Evolutionary conservation across 73 alveolate species (phyloP).

Genomic region (Paramecium pentaurelia): DNA sequence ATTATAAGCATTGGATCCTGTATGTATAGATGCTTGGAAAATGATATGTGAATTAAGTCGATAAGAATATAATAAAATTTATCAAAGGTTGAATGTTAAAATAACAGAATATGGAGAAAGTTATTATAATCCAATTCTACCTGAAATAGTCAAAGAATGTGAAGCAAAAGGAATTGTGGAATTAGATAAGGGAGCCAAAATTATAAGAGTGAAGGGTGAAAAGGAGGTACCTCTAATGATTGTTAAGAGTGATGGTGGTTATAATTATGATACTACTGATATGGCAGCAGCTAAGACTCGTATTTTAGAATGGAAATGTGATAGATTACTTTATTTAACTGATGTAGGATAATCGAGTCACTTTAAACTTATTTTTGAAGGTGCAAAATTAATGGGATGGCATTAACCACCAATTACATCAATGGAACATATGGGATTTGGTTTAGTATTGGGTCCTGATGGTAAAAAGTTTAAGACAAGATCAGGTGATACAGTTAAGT

Average conservation of each 20-base stretch:
- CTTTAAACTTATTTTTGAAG: constrained; percentile 92
- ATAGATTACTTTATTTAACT: constrained; percentile 92
- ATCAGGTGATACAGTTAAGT: constrained; percentile 93
- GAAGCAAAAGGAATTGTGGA: constrained; percentile 76
- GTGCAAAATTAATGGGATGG: constrained; percentile 95
- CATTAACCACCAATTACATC: constrained; percentile 75
- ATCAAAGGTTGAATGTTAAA: constrained; percentile 85
- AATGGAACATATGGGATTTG: constrained; percentile 98
- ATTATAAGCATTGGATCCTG: constrained; percentile 93
- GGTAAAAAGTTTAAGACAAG: constrained; percentile 96
- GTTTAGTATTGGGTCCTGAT: constrained; percentile 95
- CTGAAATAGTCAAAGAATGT: constrained; percentile 87
- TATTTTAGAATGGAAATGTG: constrained; percentile 70
- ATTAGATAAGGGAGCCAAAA: constrained; percentile 91
- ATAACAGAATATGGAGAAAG: constrained; percentile 95
- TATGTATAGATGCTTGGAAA: constrained; percentile 93
- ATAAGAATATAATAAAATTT: constrained; percentile 84
- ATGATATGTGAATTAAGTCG: constrained; percentile 94
- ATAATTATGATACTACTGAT: constrained; percentile 98
- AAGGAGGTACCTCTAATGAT: constrained; percentile 90
- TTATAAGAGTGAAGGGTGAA: constrained; percentile 75
- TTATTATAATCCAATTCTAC: constrained; percentile 91
- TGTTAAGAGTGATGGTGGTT: constrained; percentile 99
- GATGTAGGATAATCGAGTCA: constrained; percentile 98
- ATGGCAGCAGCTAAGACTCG: constrained; percentile 96